These are phyloP conservation scores for Cladobotryum protrusum DNA, from an alignment of 2,329 filamentous ascomycete genomes.

Conservation along the genomic window DNA sequence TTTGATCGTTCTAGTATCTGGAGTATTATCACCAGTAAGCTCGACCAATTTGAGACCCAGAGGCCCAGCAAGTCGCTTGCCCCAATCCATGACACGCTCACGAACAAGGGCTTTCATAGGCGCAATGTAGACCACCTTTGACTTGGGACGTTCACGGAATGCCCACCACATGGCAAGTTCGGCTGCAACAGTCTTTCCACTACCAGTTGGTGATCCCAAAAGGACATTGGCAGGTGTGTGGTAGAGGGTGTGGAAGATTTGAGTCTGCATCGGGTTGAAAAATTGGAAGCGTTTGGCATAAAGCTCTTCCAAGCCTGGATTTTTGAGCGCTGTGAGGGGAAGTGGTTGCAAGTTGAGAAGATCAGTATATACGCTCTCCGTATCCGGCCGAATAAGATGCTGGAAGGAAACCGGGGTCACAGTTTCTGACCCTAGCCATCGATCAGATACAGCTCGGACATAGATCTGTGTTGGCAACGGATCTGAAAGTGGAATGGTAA, in stretches of 20 bases:
- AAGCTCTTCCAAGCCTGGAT: conserved; percentile 77
- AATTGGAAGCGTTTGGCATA: conserved; percentile 87
- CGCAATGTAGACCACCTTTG: conserved; percentile 97
- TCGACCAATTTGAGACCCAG: conserved; percentile 90
- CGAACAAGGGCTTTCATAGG: conserved; percentile 98
- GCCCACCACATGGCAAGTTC: conserved; percentile 99
- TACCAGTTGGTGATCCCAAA: conserved; percentile 90
- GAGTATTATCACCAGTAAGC: conserved; percentile 93
- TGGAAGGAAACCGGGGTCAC: conserved; percentile 95
- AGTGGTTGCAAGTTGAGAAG: conserved; percentile 86
- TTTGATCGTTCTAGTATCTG: conserved; percentile 89
- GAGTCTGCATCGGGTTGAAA: conserved; percentile 99
- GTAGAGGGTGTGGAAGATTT: conserved; percentile 95
- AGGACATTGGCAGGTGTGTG: conserved; percentile 88
- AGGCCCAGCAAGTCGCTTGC: conserved; percentile 68
- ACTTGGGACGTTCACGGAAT: conserved; percentile 87
- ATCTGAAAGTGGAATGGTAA: conserved; percentile 91
- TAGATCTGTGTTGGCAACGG: conserved; percentile 95
- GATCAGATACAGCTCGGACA: conserved; percentile 85
- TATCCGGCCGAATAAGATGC: conserved; percentile 93
- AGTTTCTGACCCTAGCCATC: conserved; percentile 95
- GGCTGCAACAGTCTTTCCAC: conserved; percentile 93
- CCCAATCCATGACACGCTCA: conserved; percentile 95
- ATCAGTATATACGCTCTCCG: conserved; percentile 95
- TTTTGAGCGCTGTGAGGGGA: conserved; percentile 79